Evolutionary conservation across 306 rosid species (phyloP), one percentile per base, ranked within the genome.

Genomic region (Glycine latifolia): DNA sequence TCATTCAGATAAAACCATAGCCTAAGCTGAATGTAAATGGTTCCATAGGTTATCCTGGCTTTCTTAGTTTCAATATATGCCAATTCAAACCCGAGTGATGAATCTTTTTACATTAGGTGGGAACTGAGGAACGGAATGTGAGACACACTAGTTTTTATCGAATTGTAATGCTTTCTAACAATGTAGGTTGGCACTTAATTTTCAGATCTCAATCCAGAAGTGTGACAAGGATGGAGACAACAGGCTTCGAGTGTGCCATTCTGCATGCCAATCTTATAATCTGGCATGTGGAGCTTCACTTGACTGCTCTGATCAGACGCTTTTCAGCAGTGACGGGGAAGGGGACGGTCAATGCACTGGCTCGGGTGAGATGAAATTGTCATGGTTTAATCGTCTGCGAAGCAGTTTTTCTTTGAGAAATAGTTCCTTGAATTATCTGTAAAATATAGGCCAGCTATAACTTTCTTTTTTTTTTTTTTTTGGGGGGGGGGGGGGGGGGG

Each of bases 211-310:
- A 0, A 95, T 95, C 85, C 99, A 95, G 68, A 95, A 91, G 85
- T 95, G 97, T 11, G 99, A 93, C 56, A 79, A 83, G 78, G 99
- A 95, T 33, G 97, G 97, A 48, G 99, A 92, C 91, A 89, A 95
- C 89, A 89, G 97, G 87, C 95, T 95, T 37, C 87, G 97, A 53
- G 97, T 95, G 8, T 95, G 99, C 85, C 90, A 95, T 60, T 95
- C 97, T 2, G 99, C 97, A 8, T 95, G 99, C 69, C 90, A 91
- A 74, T 91, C 97, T 4, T 95, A 95, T 87, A 95, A 95, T 83
- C 80, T 88, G 67, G 99, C 99, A 4, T 95, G 99, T 37, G 99
- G 99, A 48, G 97, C 97, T 26, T 95, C 97, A 35, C 97, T 95
- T 4, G 99, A 95, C 80, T 95, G 99, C 92, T 89, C 94, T 7